phyloP scores from a whole-genome alignment of 2,329 filamentous ascomycete genomes.

The Penicillium brevicompactum region DNA sequence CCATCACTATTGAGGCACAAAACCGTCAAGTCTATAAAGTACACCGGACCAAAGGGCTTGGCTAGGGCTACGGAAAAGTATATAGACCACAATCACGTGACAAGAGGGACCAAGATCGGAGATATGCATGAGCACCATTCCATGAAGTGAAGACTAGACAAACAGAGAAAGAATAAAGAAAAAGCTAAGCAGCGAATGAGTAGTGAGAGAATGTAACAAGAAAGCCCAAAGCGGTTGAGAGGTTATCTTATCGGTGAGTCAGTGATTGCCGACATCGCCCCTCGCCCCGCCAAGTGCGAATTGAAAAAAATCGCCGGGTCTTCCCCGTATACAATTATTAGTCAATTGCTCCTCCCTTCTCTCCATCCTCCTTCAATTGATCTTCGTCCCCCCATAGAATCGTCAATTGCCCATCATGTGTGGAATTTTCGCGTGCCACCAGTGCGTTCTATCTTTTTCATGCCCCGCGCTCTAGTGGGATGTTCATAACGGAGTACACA shows the following conservation, averaged over 20 bases:
- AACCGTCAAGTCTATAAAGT: background rate
- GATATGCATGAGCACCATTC: background rate
- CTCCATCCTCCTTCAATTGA: constrained; percentile 13
- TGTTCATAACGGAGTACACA: constrained; percentile 8
- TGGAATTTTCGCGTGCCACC: constrained; percentile 95
- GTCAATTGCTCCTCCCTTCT: constrained; percentile 21
- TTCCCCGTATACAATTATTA: constrained; percentile 22
- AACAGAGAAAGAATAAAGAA: background rate
- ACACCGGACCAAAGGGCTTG: background rate
- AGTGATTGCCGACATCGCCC: constrained; percentile 28
- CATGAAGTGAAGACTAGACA: background rate
- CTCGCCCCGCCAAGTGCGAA: constrained; percentile 15
- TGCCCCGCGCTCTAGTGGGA: constrained; percentile 2
- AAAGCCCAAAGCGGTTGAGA: background rate
- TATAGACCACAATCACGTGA: background rate
- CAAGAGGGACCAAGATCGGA: background rate
- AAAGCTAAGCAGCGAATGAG: background rate
- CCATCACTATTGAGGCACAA: background rate
- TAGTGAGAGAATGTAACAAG: background rate
- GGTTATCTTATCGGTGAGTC: constrained; percentile 34
- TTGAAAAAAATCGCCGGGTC: constrained; percentile 21
- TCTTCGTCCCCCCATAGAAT: constrained; percentile 5
- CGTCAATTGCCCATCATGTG: constrained; percentile 68
- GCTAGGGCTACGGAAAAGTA: background rate
- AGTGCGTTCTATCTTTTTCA: constrained; percentile 57